phyloP scores from a whole-genome alignment of 192 early-diverging fungal genomes.

The Helicostylum pulchrum region DNA sequence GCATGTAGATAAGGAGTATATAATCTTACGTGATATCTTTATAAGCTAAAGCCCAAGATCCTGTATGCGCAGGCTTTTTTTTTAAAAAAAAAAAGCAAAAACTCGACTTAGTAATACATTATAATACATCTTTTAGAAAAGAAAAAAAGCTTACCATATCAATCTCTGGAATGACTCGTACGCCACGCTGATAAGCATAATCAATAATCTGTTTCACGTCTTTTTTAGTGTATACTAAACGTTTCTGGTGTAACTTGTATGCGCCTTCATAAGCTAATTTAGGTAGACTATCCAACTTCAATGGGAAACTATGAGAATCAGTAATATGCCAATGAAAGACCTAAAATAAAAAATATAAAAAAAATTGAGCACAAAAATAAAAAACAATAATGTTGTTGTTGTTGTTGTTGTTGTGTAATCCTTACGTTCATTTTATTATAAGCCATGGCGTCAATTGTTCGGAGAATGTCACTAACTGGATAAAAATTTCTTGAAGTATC shows the following conservation, averaged over 20 bases:
- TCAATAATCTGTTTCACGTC: conserved; percentile 69
- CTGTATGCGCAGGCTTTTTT: conserved; percentile 70
- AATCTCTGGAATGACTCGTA: conserved; percentile 90
- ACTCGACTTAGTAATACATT: no score
- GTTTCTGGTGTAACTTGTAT: conserved; percentile 48
- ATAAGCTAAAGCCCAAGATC: conserved; percentile 36
- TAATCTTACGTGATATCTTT: conserved; percentile 38
- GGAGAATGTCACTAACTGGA: conserved; percentile 56
- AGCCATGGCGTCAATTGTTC: conserved; percentile 75
- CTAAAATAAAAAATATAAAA: conserved; percentile 11
- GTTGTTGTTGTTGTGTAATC: no score
- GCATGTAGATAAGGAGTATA: background rate
- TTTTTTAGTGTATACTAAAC: conserved; percentile 67
- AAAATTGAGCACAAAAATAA: background rate
- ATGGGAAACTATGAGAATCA: conserved; percentile 69
- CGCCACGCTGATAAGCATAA: conserved; percentile 71
- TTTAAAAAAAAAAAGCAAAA: background rate
- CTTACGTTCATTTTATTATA: conserved; percentile 77
- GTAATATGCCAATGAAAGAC: conserved; percentile 80
- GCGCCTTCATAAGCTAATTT: conserved; percentile 64
- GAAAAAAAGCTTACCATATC: conserved; percentile 58
- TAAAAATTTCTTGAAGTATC: conserved; percentile 76
- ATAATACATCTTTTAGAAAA: no score
- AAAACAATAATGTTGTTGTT: background rate
- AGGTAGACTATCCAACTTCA: conserved; percentile 56